Evolutionary conservation across 1,139 yeast species (phyloP).

Genomic region (Sugiyamaella japonica): DNA sequence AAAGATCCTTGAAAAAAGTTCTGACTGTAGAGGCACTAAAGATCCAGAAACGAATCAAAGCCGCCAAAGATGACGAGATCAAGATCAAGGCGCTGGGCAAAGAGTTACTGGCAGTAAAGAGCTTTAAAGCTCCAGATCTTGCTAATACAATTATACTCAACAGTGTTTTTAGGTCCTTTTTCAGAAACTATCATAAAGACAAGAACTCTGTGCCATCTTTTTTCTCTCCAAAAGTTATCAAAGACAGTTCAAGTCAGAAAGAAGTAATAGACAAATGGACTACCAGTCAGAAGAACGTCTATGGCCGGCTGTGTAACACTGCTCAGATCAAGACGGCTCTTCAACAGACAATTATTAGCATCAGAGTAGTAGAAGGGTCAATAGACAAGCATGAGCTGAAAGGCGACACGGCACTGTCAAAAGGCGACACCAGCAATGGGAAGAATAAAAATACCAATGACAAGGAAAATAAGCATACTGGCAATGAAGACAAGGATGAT

Average conservation of each 20-base stretch:
- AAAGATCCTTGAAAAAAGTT: conserved; percentile 38
- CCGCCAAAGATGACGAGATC: conserved; percentile 25
- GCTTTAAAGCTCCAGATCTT: conserved; percentile 29
- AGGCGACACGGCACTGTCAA: not conserved
- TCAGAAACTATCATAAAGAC: conserved; percentile 21
- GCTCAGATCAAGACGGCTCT: conserved; percentile 51
- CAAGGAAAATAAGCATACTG: conserved; percentile 17
- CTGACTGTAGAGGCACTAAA: conserved; percentile 38
- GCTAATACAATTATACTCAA: conserved; percentile 32
- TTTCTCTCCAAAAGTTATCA: not conserved
- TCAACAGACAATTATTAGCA: conserved; percentile 55
- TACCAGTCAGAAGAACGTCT: conserved; percentile 14
- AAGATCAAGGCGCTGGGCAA: conserved; percentile 27
- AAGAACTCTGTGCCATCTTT: conserved; percentile 46
- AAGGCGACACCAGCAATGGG: conserved; percentile 12
- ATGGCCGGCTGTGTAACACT: conserved; percentile 44
- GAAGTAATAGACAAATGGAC: conserved; percentile 13
- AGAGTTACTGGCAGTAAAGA: conserved; percentile 34
- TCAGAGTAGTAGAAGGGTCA: conserved; percentile 61
- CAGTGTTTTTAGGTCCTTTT: conserved; percentile 30
- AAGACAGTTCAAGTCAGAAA: conserved; percentile 4
- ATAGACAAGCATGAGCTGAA: conserved; percentile 29
- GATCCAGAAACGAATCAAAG: conserved; percentile 36
- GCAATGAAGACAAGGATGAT: conserved; percentile 16
- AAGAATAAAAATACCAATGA: conserved; percentile 23